Conservation (phyloP, 2,329 filamentous ascomycete genomes). For the Colletotrichum endophyticum region DNA sequence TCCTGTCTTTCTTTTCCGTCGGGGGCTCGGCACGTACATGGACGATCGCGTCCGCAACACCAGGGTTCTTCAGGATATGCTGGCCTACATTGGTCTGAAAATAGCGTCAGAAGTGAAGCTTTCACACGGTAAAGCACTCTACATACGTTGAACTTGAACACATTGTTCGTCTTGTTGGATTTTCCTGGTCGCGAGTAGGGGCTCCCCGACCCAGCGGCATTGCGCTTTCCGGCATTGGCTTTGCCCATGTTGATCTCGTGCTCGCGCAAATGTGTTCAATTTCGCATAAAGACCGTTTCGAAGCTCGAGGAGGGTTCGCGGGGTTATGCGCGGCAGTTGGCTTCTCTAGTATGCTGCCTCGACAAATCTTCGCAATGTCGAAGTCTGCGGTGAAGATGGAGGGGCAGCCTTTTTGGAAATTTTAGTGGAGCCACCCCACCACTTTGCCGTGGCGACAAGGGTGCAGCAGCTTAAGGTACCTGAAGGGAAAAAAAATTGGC, state of each 20-base stretch:
- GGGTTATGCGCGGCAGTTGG: background rate
- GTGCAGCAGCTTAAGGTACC: slow-evolving; percentile 1
- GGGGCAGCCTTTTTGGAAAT: slow-evolving; percentile 22
- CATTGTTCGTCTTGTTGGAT: slow-evolving; percentile 64
- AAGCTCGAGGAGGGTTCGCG: background rate
- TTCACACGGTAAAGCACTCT: slow-evolving; percentile 58
- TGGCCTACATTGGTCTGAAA: slow-evolving; percentile 34
- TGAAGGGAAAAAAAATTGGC: slow-evolving; percentile 11
- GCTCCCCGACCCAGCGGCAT: slow-evolving; percentile 39
- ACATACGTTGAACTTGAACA: slow-evolving; percentile 91
- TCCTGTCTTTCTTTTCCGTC: background rate
- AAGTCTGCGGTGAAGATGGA: slow-evolving; percentile 22
- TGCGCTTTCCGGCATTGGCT: slow-evolving; percentile 56
- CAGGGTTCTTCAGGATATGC: slow-evolving; percentile 92
- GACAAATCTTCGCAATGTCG: slow-evolving; percentile 3
- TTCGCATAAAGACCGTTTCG: background rate
- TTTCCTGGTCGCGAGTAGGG: slow-evolving; percentile 19
- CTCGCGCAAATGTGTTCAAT: background rate
- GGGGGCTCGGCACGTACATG: slow-evolving; percentile 28
- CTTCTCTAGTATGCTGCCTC: background rate
- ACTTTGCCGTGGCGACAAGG: slow-evolving; percentile 7
- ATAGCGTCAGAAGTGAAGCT: background rate
- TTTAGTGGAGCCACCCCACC: slow-evolving; percentile 17
- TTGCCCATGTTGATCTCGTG: slow-evolving; percentile 53
- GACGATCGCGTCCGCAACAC: slow-evolving; percentile 75